phyloP scores from a whole-genome alignment of 495 filamentous ascomycete species.

The Neurospora sublineolata region DNA sequence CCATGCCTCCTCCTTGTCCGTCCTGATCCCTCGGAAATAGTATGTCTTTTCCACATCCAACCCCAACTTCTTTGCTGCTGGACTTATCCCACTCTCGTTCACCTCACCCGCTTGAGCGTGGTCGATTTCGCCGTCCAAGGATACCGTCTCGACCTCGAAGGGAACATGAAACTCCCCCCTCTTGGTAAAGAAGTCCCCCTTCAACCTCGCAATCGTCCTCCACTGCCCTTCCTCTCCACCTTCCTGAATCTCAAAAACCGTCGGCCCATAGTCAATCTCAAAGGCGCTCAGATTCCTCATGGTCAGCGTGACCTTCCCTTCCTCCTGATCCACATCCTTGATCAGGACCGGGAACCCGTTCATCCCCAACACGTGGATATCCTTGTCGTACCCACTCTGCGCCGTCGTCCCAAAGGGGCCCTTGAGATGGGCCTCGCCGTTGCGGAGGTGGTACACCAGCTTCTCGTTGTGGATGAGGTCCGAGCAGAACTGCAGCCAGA shows the following conservation, averaged over 20 bases:
- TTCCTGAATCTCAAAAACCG: conserved; percentile 17
- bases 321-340: conserved; percentile 3
- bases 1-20: neutral
- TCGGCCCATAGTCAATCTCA: conserved; percentile 22
- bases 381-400: conserved; percentile 14
- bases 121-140: neutral
- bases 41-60: neutral
- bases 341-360: conserved; percentile 10
- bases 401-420: neutral
- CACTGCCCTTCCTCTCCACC: conserved; percentile 3
- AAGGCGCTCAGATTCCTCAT: conserved; percentile 18
- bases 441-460: conserved; percentile 12
- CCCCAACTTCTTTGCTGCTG: neutral
- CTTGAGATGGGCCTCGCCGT: conserved; percentile 9
- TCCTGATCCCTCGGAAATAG: neutral
- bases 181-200: conserved; percentile 17
- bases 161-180: neutral
- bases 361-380: conserved; percentile 17
- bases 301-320: conserved; percentile 1
- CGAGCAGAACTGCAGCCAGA: conserved; percentile 15
- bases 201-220: conserved; percentile 12
- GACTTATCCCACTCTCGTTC: neutral
- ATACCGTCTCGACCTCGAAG: neutral
- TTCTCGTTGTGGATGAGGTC: conserved; percentile 5
- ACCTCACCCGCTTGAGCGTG: neutral